A percentile compares a stretch with the other conserved stretches of the same genome.
phyloP scores from a whole-genome alignment of 148 eudicot genomes.

The Diospyros kaki region DNA sequence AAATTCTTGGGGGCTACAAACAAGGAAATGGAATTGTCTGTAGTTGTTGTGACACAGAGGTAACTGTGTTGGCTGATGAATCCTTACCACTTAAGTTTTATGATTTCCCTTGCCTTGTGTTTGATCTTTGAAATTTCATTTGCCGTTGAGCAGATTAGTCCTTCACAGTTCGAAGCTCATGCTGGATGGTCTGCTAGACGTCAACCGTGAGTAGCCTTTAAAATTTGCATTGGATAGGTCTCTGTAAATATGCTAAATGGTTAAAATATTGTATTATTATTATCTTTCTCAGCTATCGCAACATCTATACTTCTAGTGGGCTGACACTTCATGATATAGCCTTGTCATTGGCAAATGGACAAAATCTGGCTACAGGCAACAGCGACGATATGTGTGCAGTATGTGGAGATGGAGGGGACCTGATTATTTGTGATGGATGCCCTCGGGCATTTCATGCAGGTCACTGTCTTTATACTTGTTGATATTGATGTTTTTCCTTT shows the following conservation, averaged over 20 bases:
- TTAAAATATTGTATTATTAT: background rate
- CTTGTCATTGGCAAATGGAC: slow-evolving; percentile 70
- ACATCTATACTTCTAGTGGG: slow-evolving; percentile 74
- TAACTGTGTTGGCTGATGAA: slow-evolving; percentile 18
- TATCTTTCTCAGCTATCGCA: slow-evolving; percentile 57
- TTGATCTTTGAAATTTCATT: slow-evolving; percentile 5
- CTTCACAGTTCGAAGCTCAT: slow-evolving; percentile 95
- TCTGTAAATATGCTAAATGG: background rate
- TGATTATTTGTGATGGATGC: slow-evolving; percentile 72
- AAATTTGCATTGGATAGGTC: background rate
- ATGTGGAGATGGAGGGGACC: slow-evolving; percentile 88
- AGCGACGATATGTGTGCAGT: slow-evolving; percentile 94
- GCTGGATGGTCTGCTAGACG: slow-evolving; percentile 98
- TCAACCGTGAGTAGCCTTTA: slow-evolving; percentile 75
- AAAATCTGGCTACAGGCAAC: slow-evolving; percentile 53
- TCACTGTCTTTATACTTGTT: background rate
- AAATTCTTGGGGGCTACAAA: slow-evolving; percentile 76
- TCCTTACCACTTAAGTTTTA: background rate
- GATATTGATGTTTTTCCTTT: background rate
- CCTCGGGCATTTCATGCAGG: slow-evolving; percentile 58
- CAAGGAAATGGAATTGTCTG: slow-evolving; percentile 86
- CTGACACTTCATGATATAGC: slow-evolving; percentile 90
- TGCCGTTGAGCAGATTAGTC: slow-evolving; percentile 66
- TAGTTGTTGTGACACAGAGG: slow-evolving; percentile 75
- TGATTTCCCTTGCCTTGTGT: no score